phyloP scores from a whole-genome alignment of 108 stramenopile species.

The Nannochloropsis granulata region DNA sequence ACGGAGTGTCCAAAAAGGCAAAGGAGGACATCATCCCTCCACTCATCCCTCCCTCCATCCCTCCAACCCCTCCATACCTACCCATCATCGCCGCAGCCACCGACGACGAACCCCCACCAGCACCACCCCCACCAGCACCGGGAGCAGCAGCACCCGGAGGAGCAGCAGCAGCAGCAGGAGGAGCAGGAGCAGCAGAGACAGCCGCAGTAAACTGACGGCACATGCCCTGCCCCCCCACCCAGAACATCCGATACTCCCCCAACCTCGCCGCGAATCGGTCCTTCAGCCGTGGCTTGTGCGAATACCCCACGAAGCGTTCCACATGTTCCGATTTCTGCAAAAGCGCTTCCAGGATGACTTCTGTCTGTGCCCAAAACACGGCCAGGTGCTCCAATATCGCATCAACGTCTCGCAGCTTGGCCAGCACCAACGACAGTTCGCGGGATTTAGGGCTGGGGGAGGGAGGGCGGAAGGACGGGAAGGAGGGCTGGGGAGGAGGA shows the following conservation, averaged over 20 bases:
- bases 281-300: conserved; percentile 32
- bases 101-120: no score
- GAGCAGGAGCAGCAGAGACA: not conserved
- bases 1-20: not conserved
- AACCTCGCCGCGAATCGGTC: conserved; percentile 34
- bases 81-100: not conserved
- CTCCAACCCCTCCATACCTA: not conserved
- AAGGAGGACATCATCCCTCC: not conserved
- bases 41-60: not conserved
- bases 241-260: conserved; percentile 36
- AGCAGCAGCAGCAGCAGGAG: not conserved
- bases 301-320: conserved; percentile 34
- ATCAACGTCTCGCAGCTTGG: conserved; percentile 29
- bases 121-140: no score
- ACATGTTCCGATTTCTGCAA: conserved; percentile 37
- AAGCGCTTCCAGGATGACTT: conserved; percentile 36
- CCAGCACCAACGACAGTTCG: conserved; percentile 2
- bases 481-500: not conserved
- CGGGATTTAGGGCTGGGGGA: not conserved
- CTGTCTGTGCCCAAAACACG: conserved; percentile 40
- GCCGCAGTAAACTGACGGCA: not conserved
- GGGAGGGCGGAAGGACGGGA: not conserved
- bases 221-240: conserved; percentile 35
- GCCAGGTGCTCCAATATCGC: conserved; percentile 34
- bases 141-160: not conserved